A percentile compares a stretch with the other conserved stretches of the same genome.
phyloP scores from a whole-genome alignment of 2,329 filamentous ascomycete species.

The Fusarium citri region DNA sequence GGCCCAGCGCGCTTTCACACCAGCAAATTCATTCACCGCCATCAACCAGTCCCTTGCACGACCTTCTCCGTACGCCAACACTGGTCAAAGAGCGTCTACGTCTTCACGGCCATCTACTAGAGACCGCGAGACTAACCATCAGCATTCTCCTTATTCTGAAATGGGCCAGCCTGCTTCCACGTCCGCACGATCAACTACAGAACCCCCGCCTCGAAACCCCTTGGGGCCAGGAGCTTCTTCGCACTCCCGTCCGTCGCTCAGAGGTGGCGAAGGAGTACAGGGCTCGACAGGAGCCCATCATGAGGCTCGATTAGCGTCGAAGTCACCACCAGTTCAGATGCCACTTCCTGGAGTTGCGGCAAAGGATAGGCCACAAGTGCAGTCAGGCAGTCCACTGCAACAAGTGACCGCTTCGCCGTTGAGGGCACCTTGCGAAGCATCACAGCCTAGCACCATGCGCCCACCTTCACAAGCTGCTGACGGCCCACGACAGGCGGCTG shows the following conservation, averaged over 20 bases:
- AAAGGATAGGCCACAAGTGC: neutral
- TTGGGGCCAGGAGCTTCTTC: neutral
- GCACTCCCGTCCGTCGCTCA: neutral
- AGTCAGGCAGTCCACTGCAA: neutral
- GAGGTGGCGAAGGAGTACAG: neutral
- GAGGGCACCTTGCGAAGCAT: neutral
- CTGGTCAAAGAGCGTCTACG: neutral
- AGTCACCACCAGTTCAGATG: neutral
- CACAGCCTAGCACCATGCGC: neutral
- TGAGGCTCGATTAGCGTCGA: neutral
- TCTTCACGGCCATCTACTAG: neutral
- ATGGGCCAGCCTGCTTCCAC: neutral
- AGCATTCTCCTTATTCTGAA: neutral
- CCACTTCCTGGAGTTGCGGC: neutral
- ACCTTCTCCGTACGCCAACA: neutral
- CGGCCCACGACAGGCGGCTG: neutral
- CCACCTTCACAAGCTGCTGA: neutral
- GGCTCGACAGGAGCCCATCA: neutral
- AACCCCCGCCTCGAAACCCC: neutral
- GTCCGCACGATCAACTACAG: too few species aligned
- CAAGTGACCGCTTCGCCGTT: neutral
- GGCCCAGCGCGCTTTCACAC: neutral
- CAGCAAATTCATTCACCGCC: neutral
- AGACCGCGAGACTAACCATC: neutral
- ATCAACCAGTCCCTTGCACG: neutral